phyloP scores from a whole-genome alignment of 1,284 basidiomycete species.

The Pseudozyma hubeiensis region DNA sequence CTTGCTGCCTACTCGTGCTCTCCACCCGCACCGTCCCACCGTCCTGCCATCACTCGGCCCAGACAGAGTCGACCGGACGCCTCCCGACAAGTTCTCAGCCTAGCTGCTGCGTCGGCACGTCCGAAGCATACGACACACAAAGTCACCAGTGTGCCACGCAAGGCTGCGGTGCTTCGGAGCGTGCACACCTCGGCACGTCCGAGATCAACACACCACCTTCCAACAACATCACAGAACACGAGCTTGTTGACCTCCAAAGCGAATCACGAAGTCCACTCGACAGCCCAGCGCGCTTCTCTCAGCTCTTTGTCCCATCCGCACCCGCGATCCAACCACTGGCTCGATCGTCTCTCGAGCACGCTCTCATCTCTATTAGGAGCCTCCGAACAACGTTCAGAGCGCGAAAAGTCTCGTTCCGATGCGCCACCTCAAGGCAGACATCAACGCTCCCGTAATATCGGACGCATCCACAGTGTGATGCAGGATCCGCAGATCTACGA shows the following conservation, averaged over 20 bases:
- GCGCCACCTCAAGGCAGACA: conserved; percentile 6
- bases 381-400: conserved; percentile 25
- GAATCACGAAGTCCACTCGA: neutral
- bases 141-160: conserved; percentile 13
- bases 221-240: conserved; percentile 5
- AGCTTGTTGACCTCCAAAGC: neutral
- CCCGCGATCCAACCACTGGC: conserved; percentile 31
- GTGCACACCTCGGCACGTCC: conserved; percentile 31
- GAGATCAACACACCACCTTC: conserved; percentile 7
- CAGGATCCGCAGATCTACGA: conserved; percentile 49
- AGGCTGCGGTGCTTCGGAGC: conserved; percentile 26
- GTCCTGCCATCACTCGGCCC: neutral
- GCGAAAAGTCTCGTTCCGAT: conserved; percentile 9
- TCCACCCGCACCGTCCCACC: conserved; percentile 13
- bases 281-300: conserved; percentile 13
- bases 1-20: conserved; percentile 40
- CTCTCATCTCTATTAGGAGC: conserved; percentile 33
- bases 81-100: conserved; percentile 5
- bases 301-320: conserved; percentile 33
- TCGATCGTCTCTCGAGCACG: conserved; percentile 31
- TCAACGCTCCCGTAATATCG: conserved; percentile 18
- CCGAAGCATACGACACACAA: neutral
- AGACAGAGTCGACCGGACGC: neutral
- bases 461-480: conserved; percentile 54
- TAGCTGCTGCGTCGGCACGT: neutral